Base-by-base conservation (phyloP, 495 filamentous ascomycete species). In the Lineolata rhizophorae region DNA sequence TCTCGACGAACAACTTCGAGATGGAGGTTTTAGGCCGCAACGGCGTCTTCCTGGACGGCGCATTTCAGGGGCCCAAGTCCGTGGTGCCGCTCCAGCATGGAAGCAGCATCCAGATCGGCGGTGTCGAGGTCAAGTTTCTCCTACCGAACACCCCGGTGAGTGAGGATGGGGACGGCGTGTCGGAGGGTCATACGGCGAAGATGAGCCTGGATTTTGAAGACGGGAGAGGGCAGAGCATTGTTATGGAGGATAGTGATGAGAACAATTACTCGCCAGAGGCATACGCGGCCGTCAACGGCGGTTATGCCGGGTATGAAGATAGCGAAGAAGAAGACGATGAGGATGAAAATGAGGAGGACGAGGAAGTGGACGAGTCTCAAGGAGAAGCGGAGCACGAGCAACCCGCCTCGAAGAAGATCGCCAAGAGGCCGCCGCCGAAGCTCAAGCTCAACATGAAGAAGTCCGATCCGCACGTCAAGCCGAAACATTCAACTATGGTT, bases 11-110 rank as follows among this genome's bases (percentile, higher is more conserved):
- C 33, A 49, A 72, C 10, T 97, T 84, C 37, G 73, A 90, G 45
- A 67, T 87, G 42, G 60, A 74, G 24, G 70, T 90, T 2, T 56
- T 85, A 43, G 82, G 85, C 31, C 67, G 72, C 41, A 94, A 93
- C 46, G 82, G 82, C 19, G 73, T 77, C 20, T 91, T 85, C 38
- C 67, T 79, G 29, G 75, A 92, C 31, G 76, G 76, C 20, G 62
- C 70, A 31, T 74, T 69, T 50, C 61, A 72, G 42, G 56, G 58
- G 1, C 57, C 61, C 11, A 68, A 72, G 24, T 60, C 69, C 21
- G 55, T 67, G 12, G 62, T 76, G 14, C 63, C 68, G 5, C 53
- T 93, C 30, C 61, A 69, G 30, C 76, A 76, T 42, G 74, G 76
- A 25, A 72, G 73, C 43, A 58, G 59, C 12, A 71, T 92, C 21